A percentile compares a stretch with the other conserved stretches of the same genome.
Conservation (phyloP, 169 alveolate genomes). For the Plasmodium vinckei region DNA sequence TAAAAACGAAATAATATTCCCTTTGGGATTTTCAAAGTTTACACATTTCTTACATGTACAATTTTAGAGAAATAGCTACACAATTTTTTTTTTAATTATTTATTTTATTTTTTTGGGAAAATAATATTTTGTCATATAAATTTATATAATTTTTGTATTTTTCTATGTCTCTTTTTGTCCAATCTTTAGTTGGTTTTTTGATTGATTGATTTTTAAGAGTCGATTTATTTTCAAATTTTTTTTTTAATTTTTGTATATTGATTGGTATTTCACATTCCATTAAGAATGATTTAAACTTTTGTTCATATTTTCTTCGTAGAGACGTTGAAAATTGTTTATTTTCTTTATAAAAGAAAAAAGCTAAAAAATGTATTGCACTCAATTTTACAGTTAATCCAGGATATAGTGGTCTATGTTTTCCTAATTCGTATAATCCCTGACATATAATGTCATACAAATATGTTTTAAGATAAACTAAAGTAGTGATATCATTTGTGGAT, state of each 20-base stretch:
- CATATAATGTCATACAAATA: slow-evolving; percentile 67
- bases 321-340: slow-evolving; percentile 55
- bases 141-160: slow-evolving; percentile 30
- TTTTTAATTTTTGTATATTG: slow-evolving; percentile 28
- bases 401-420: slow-evolving; percentile 56
- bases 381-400: slow-evolving; percentile 51
- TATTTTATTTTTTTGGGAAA: slow-evolving; percentile 8
- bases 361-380: slow-evolving; percentile 71
- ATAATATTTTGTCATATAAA: slow-evolving; percentile 41
- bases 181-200: slow-evolving; percentile 38
- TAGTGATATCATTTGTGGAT: slow-evolving; percentile 58
- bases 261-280: slow-evolving; percentile 72
- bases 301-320: slow-evolving; percentile 35
- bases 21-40: no score
- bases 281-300: slow-evolving; percentile 35
- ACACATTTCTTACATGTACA: no score
- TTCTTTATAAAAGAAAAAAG: slow-evolving; percentile 67
- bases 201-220: slow-evolving; percentile 27
- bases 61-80: no score
- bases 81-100: no score
- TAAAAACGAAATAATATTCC: no score
- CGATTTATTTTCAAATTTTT: slow-evolving; percentile 39
- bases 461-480: slow-evolving; percentile 64
- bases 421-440: slow-evolving; percentile 43
- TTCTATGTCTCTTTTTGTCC: slow-evolving; percentile 70